Evolutionary conservation across 257 asterid species (phyloP).

Genomic region (Solanum bulbocastanum): DNA sequence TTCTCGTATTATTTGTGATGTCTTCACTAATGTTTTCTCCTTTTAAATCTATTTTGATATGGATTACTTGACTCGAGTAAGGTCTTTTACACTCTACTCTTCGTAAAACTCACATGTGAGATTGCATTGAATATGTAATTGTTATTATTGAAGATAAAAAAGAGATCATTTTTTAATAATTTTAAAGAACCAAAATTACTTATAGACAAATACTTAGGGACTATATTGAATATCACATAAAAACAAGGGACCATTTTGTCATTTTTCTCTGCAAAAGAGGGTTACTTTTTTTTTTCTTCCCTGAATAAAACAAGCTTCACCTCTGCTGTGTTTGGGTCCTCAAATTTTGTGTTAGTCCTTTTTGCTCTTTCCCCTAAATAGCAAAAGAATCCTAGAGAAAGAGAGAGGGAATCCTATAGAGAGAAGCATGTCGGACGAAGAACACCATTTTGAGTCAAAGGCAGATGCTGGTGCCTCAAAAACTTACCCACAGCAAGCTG

Average conservation of each 20-base stretch:
- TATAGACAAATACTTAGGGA: neutral
- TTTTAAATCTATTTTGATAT: neutral
- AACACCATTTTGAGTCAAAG: conserved; percentile 72
- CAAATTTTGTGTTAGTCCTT: neutral
- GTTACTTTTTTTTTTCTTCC: neutral
- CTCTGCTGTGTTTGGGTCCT: neutral
- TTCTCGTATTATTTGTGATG: neutral
- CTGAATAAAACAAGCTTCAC: neutral
- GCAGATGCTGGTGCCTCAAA: conserved; percentile 79
- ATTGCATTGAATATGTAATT: neutral
- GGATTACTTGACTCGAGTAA: neutral
- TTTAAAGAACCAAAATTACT: neutral
- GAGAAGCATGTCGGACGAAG: conserved; percentile 69
- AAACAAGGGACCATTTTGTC: neutral
- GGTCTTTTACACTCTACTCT: no score
- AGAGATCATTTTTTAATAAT: neutral
- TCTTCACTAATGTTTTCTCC: neutral
- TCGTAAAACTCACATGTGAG: neutral
- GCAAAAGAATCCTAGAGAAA: neutral
- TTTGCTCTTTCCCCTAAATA: neutral
- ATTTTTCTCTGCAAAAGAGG: neutral
- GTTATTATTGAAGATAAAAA: neutral
- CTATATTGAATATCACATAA: neutral
- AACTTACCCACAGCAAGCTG: conserved; percentile 80
- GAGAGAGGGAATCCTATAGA: conserved; percentile 7